These are phyloP conservation scores for Neodidymelliopsis sp. DNA, from an alignment of 2,329 filamentous ascomycete genomes.

Conservation along the genomic window DNA sequence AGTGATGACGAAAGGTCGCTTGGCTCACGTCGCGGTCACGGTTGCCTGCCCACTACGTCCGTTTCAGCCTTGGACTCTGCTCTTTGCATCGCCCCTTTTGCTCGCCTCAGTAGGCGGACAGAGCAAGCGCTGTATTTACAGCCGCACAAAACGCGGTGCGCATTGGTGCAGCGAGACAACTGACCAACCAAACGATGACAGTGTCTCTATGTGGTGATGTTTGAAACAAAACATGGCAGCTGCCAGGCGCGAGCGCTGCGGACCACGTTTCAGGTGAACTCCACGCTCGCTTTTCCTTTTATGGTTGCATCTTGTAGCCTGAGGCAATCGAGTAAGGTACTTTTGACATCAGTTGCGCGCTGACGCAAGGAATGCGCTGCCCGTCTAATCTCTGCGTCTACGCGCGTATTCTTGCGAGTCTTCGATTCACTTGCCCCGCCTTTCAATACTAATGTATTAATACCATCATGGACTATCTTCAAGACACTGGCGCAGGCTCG, in stretches of 20 bases:
- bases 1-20: conserved; percentile 10
- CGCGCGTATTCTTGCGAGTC: not conserved
- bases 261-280: conserved; percentile 17
- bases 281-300: conserved; percentile 2
- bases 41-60: conserved; percentile 11
- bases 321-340: not conserved
- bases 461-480: conserved; percentile 2
- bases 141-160: conserved; percentile 7
- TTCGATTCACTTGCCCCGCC: conserved; percentile 1
- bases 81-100: not conserved
- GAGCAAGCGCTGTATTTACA: conserved; percentile 4
- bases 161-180: not conserved
- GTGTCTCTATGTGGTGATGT: conserved; percentile 3
- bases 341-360: conserved; percentile 12
- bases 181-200: conserved; percentile 1
- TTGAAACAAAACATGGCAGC: conserved; percentile 17
- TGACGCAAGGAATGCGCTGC: conserved; percentile 9
- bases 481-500: conserved; percentile 11
- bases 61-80: conserved; percentile 21
- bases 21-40: conserved; percentile 3
- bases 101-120: not conserved
- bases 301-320: conserved; percentile 10
- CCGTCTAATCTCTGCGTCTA: conserved; percentile 6
- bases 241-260: conserved; percentile 9
- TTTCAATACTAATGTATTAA: not conserved